Evolutionary conservation across 352 stramenopile species (phyloP).

Genomic region (Phytophthora capsici): DNA sequence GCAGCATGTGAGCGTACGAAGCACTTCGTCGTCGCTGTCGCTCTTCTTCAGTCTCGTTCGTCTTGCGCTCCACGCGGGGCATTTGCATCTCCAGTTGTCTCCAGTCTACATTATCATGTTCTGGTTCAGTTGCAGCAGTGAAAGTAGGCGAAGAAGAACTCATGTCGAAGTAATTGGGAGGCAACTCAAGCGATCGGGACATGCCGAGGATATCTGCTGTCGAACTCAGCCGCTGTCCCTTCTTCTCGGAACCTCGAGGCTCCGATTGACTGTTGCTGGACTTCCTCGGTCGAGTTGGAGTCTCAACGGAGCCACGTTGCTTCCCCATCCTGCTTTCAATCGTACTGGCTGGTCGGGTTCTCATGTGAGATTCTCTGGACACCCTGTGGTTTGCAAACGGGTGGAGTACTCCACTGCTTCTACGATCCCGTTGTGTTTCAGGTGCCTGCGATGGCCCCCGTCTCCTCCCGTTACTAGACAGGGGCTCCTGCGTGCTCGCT

Average conservation of each 20-base stretch:
- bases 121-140: conserved; percentile 2
- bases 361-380: conserved; percentile 19
- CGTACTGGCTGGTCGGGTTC: conserved; percentile 12
- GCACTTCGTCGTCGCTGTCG: conserved; percentile 28
- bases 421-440: conserved; percentile 2
- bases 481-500: conserved; percentile 3
- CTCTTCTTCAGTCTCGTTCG: conserved; percentile 36
- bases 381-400: conserved; percentile 27
- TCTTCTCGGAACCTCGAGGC: conserved; percentile 23
- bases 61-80: conserved; percentile 12
- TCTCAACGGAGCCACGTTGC: conserved; percentile 20
- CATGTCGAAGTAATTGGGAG: conserved; percentile 36
- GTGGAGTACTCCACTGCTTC: conserved; percentile 14
- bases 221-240: conserved; percentile 23
- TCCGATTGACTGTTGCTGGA: conserved; percentile 11
- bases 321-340: conserved; percentile 6
- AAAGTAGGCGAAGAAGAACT: conserved; percentile 27
- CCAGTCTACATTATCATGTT: conserved; percentile 11
- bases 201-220: conserved; percentile 40
- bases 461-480: conserved; percentile 16
- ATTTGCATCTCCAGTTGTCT: conserved; percentile 16
- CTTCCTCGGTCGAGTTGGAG: conserved; percentile 11
- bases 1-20: conserved; percentile 35
- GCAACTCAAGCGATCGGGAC: conserved; percentile 26
- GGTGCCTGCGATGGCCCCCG: conserved; percentile 14